phyloP scores from a whole-genome alignment of 2,329 filamentous ascomycete species.

The Tolypocladium nubicola region DNA sequence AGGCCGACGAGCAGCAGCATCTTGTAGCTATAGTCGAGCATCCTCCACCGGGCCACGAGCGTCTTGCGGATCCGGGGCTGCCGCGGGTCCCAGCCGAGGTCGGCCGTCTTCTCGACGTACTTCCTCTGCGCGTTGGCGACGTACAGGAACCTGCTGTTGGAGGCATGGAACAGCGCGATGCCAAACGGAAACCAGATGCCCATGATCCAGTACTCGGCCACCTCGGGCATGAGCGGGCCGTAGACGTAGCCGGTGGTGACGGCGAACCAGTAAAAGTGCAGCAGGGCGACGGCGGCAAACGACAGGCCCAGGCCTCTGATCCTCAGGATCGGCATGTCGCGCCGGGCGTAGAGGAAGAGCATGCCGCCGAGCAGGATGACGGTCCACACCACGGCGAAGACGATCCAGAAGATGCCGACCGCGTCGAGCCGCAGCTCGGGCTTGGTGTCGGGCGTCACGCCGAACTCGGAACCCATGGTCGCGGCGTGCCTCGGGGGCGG shows the following conservation, averaged over 20 bases:
- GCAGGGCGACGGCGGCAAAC: constrained; percentile 25
- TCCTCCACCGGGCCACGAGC: constrained; percentile 24
- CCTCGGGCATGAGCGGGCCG: constrained; percentile 33
- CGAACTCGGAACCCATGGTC: constrained; percentile 20
- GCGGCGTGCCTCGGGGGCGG: neutral
- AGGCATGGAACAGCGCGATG: constrained; percentile 55
- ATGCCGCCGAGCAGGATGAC: constrained; percentile 26
- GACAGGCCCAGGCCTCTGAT: constrained; percentile 30
- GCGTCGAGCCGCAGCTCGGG: constrained; percentile 22
- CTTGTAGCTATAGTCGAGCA: constrained; percentile 34
- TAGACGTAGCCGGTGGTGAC: constrained; percentile 28
- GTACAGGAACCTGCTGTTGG: constrained; percentile 49
- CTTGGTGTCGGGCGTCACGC: constrained; percentile 18
- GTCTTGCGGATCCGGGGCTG: constrained; percentile 12
- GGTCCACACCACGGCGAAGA: constrained; percentile 27
- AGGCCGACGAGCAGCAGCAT: constrained; percentile 39
- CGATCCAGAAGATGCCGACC: constrained; percentile 30
- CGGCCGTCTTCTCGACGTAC: constrained; percentile 14
- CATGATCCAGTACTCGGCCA: constrained; percentile 57
- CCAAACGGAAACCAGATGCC: constrained; percentile 53
- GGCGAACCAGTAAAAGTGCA: constrained; percentile 32
- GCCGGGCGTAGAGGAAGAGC: constrained; percentile 27
- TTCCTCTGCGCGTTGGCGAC: constrained; percentile 44
- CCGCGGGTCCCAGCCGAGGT: constrained; percentile 2
- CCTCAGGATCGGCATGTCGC: constrained; percentile 27